These are phyloP conservation scores for Sphaerostilbella broomeana DNA, from an alignment of 2,329 filamentous ascomycete species.

Conservation along the genomic window DNA sequence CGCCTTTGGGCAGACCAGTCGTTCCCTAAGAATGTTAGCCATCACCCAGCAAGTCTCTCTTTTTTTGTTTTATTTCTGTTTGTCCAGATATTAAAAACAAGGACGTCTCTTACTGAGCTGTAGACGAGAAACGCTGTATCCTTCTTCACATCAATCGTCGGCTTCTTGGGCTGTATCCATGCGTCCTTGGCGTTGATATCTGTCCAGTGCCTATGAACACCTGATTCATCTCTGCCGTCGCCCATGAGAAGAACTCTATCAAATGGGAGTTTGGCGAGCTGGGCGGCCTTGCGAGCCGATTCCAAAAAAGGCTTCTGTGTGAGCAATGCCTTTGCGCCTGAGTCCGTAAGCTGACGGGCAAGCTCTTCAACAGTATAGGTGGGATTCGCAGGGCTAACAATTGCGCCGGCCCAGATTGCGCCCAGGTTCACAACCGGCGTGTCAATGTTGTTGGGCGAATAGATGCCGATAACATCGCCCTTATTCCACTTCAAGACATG, in stretches of 20 bases:
- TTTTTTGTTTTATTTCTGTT: too few relatives aligned
- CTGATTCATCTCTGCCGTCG: constrained; percentile 53
- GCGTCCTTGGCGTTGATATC: constrained; percentile 55
- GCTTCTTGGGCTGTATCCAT: constrained; percentile 45
- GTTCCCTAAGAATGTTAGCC: constrained; percentile 50
- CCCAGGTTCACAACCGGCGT: constrained; percentile 72
- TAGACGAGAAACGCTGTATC: constrained; percentile 84
- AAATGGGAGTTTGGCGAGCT: constrained; percentile 60
- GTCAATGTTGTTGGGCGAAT: constrained; percentile 81
- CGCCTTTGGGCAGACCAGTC: constrained; percentile 85
- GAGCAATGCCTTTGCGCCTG: constrained; percentile 64
- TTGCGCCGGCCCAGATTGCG: constrained; percentile 73
- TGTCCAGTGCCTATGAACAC: constrained; percentile 63
- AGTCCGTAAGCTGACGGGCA: constrained; percentile 75
- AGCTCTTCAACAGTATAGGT: constrained; percentile 80
- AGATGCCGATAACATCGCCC: constrained; percentile 76
- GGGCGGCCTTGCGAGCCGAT: constrained; percentile 60
- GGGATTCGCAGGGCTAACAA: constrained; percentile 81
- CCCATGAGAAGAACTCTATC: constrained; percentile 73
- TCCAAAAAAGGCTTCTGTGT: constrained; percentile 65
- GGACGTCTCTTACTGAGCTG: constrained; percentile 46
- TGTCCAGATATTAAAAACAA: too few relatives aligned
- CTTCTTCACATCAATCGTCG: constrained; percentile 58
- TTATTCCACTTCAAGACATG: constrained; percentile 71
- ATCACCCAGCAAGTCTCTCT: neutral